These are phyloP conservation scores for Isabelozyma pseudorhagii DNA, from an alignment of 805 yeast genomes.

Conservation along the genomic window DNA sequence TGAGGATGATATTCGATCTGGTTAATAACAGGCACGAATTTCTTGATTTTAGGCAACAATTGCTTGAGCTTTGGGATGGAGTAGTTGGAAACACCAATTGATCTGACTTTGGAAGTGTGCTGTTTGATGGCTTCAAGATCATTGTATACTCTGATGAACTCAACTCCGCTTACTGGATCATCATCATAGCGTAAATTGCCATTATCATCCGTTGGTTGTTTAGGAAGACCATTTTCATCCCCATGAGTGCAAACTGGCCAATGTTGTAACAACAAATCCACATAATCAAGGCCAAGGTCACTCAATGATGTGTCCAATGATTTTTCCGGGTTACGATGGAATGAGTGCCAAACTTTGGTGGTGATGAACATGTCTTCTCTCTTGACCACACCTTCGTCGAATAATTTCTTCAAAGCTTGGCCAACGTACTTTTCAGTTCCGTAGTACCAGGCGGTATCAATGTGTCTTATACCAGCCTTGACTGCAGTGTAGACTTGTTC, in stretches of 20 bases:
- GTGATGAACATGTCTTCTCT: slow-evolving; percentile 44
- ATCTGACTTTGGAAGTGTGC: slow-evolving; percentile 26
- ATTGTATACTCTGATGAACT: slow-evolving; percentile 28
- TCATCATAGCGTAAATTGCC: slow-evolving; percentile 34
- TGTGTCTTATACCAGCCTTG: slow-evolving; percentile 46
- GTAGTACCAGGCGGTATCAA: slow-evolving; percentile 53
- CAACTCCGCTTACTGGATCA: slow-evolving; percentile 30
- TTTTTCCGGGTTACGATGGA: slow-evolving; percentile 36
- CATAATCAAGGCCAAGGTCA: slow-evolving; percentile 42
- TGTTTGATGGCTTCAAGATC: slow-evolving; percentile 25
- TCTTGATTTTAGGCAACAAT: slow-evolving; percentile 20
- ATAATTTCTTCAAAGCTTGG: slow-evolving; percentile 43
- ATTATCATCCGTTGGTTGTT: slow-evolving; percentile 31
- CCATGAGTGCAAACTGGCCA: slow-evolving; percentile 46
- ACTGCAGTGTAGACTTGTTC: slow-evolving; percentile 34
- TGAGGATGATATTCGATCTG: slow-evolving; percentile 37
- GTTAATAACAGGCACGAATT: slow-evolving; percentile 26
- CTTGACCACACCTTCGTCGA: slow-evolving; percentile 45
- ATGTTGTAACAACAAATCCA: slow-evolving; percentile 46
- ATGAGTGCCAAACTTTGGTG: slow-evolving; percentile 43
- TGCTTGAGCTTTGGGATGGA: slow-evolving; percentile 23
- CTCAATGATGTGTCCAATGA: slow-evolving; percentile 40
- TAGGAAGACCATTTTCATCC: slow-evolving; percentile 38
- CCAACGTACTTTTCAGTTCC: slow-evolving; percentile 44
- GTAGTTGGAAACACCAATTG: slow-evolving; percentile 37